Percentiles rank a stretch among this genome's conserved stretches.
These are phyloP conservation scores for Phanerochaete sordida DNA, from an alignment of 768 basidiomycete species.

Conservation along the genomic window DNA sequence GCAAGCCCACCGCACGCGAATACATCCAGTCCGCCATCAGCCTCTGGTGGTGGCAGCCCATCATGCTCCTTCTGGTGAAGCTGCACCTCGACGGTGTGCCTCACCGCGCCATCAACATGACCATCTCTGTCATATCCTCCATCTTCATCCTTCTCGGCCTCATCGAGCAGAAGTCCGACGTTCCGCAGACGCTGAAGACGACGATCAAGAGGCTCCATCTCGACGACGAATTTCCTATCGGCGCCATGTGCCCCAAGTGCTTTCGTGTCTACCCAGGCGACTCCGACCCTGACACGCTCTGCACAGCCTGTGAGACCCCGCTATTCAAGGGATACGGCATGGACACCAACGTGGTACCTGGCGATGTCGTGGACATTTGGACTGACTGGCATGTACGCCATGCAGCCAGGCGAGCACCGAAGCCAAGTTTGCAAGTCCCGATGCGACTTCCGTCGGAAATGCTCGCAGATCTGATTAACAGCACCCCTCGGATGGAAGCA, in stretches of 20 bases:
- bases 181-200: not conserved
- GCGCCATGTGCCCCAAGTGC: not conserved
- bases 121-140: not conserved
- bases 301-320: not conserved
- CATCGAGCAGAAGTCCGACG: not conserved
- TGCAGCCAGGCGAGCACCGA: not conserved
- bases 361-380: not conserved
- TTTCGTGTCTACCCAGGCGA: not conserved
- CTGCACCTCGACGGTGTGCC: not conserved
- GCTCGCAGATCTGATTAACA: constrained; percentile 7
- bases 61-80: not conserved
- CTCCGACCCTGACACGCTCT: not conserved
- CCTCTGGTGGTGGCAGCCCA: not conserved
- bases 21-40: not conserved
- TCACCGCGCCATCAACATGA: not conserved
- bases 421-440: not conserved
- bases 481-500: not conserved
- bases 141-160: not conserved
- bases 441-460: constrained; percentile 2
- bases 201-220: not conserved
- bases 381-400: not conserved
- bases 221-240: not conserved
- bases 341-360: not conserved
- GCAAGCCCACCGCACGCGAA: not conserved
- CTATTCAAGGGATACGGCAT: not conserved